These are phyloP conservation scores for Ceriops zippeliana DNA, from an alignment of 345 rosid species.

Conservation along the genomic window DNA sequence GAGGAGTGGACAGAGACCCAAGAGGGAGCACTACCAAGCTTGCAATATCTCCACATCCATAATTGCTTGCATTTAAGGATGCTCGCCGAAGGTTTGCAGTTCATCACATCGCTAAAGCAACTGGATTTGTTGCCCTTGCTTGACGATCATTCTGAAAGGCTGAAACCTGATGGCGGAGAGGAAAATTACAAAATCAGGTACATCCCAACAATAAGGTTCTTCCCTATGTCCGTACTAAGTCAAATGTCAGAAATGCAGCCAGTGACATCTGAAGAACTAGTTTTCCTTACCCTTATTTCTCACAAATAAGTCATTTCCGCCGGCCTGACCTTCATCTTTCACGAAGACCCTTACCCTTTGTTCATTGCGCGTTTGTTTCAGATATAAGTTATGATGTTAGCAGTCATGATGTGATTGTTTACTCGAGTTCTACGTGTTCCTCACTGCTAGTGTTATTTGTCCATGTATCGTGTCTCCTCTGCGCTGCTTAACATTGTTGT, in stretches of 20 bases:
- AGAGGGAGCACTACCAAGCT: conserved; percentile 39
- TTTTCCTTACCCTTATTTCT: neutral
- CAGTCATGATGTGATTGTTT: neutral
- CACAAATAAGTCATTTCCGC: neutral
- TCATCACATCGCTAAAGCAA: conserved; percentile 31
- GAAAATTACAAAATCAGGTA: conserved; percentile 38
- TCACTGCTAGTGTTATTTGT: neutral
- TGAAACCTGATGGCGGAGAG: conserved; percentile 39
- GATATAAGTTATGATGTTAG: neutral
- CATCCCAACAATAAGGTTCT: conserved; percentile 30
- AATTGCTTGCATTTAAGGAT: conserved; percentile 28
- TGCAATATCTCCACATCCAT: conserved; percentile 32
- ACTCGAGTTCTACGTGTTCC: neutral
- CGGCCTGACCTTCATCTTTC: too few species aligned
- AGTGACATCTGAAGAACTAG: conserved; percentile 12
- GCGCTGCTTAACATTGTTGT: neutral
- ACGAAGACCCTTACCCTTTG: too few species aligned
- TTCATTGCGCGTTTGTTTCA: too few species aligned
- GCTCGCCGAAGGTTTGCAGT: conserved; percentile 46
- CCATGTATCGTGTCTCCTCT: neutral
- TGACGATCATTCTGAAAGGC: conserved; percentile 29
- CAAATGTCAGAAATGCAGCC: conserved; percentile 6
- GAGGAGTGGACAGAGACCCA: conserved; percentile 42
- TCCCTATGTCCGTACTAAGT: conserved; percentile 19
- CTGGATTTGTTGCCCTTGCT: conserved; percentile 34